Evolutionary conservation across 1,284 basidiomycete genomes (phyloP).

Genomic region (Grifola frondosa): DNA sequence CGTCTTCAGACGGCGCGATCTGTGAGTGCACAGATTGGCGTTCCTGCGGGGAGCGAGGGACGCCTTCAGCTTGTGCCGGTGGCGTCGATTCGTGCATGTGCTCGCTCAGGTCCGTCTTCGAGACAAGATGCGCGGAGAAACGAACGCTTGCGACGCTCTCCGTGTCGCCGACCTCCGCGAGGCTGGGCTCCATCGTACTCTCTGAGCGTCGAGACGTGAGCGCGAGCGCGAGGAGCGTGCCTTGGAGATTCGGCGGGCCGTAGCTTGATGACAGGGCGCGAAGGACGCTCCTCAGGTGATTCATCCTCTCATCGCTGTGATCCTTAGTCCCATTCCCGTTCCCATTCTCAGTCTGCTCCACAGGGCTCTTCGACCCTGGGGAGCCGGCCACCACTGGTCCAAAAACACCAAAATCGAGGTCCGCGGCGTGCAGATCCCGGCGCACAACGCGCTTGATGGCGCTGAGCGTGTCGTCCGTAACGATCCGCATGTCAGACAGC

Average conservation of each 20-base stretch:
- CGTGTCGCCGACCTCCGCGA: slow-evolving; percentile 55
- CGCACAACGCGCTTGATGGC: slow-evolving; percentile 68
- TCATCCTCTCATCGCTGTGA: slow-evolving; percentile 37
- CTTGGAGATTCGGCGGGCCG: slow-evolving; percentile 46
- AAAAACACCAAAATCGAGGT: slow-evolving; percentile 73
- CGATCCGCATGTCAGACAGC: slow-evolving; percentile 70
- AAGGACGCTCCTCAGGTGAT: slow-evolving; percentile 49
- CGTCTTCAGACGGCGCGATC: slow-evolving; percentile 44
- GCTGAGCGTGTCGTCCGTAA: slow-evolving; percentile 69
- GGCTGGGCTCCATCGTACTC: slow-evolving; percentile 44
- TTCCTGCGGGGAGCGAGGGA: slow-evolving; percentile 6
- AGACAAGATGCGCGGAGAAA: slow-evolving; percentile 67
- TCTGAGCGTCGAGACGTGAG: slow-evolving; percentile 62
- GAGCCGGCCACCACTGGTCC: slow-evolving; percentile 38
- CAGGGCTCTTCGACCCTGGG: slow-evolving; percentile 4
- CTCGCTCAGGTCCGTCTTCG: slow-evolving; percentile 52
- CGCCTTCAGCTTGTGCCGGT: slow-evolving; percentile 31
- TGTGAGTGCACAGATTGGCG: slow-evolving; percentile 23
- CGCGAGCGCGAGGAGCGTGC: slow-evolving; percentile 59
- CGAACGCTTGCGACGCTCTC: slow-evolving; percentile 72
- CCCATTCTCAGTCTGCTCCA: slow-evolving; percentile 9
- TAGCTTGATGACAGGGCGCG: slow-evolving; percentile 74
- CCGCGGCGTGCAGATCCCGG: slow-evolving; percentile 58
- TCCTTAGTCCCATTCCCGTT: slow-evolving; percentile 15
- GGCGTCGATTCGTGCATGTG: slow-evolving; percentile 52